These are phyloP conservation scores for Phytophthora boehmeriae DNA, from an alignment of 352 stramenopile genomes.

Conservation along the genomic window DNA sequence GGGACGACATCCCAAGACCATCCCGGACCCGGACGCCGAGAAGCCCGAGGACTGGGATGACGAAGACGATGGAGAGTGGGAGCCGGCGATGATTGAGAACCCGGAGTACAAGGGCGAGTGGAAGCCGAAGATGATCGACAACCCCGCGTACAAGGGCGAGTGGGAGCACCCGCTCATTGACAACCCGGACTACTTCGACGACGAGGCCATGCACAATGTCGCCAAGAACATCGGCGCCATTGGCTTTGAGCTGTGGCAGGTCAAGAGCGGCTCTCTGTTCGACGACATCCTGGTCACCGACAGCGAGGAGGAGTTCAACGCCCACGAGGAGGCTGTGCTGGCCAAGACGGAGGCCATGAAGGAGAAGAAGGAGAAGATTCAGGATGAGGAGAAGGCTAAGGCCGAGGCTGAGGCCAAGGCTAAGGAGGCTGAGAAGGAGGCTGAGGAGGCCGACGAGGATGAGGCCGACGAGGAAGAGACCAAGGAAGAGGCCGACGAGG, in stretches of 20 bases:
- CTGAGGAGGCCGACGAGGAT: slow-evolving; percentile 65
- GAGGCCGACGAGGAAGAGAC: slow-evolving; percentile 45
- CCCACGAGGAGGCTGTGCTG: slow-evolving; percentile 95
- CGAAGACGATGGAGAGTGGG: slow-evolving; percentile 99
- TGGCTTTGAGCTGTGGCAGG: slow-evolving; percentile 99
- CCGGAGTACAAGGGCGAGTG: slow-evolving; percentile 98
- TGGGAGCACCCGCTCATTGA: slow-evolving; percentile 97
- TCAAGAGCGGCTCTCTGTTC: slow-evolving; percentile 98
- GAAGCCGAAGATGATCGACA: slow-evolving; percentile 98
- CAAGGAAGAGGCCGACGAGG: slow-evolving; percentile 20
- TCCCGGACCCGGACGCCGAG: slow-evolving; percentile 96
- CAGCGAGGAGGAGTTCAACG: slow-evolving; percentile 95
- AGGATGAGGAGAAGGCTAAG: slow-evolving; percentile 78
- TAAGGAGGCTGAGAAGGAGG: slow-evolving; percentile 76
- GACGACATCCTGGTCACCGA: slow-evolving; percentile 99
- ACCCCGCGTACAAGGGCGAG: slow-evolving; percentile 98
- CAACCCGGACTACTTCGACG: slow-evolving; percentile 98
- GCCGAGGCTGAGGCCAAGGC: slow-evolving; percentile 74
- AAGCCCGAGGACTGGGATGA: slow-evolving; percentile 99
- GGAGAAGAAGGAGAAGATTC: slow-evolving; percentile 77
- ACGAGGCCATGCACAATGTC: slow-evolving; percentile 95
- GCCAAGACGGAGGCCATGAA: slow-evolving; percentile 79
- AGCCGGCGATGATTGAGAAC: slow-evolving; percentile 95
- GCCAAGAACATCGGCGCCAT: slow-evolving; percentile 96
- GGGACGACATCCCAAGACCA: slow-evolving; percentile 97